Evolutionary conservation across 192 early-diverging fungal species (phyloP), one percentile per base, ranked within the genome.

Genomic region (Rhizophagus sp.): DNA sequence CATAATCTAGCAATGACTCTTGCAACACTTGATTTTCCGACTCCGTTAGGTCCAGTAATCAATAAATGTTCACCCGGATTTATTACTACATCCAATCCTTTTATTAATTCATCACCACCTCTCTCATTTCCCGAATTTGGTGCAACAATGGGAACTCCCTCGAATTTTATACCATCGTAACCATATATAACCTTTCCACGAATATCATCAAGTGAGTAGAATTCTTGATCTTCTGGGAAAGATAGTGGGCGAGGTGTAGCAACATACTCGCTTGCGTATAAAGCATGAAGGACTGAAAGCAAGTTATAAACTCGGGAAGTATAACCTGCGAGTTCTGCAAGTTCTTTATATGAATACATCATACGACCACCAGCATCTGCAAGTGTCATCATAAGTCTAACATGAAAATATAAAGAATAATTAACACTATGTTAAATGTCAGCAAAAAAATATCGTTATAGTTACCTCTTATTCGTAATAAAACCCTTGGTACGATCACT

Each of bases 301-400:
- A 98, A 88, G 75, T 92, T 89, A 83, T 94, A 95, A 27, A 98
- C 97, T 77, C 96, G 90, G 41, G 88, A 90, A 30, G 96, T 96
- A 79, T 94, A 94, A 44, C 96, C 96, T 1, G 95, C 94, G 62
- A 97, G 89, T 87, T 97, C 96, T 73, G 93, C 91, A 79, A 96
- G 80, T 84, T 96, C 95, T 85, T 97, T 97, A 88, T 95, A 96
- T 39, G 96, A 94, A 83, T 96, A 96, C 95, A 99, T 99, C 88
- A 98, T 91, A 79, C 97, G 93, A 34, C 97, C 97, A 84, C 94
- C 94, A 27, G 97, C 97, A 82, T 99, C 97, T 7, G 95, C 93
- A 49, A 95, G 84, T 27, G 93, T 93, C 80, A 99, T 87, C 89
- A 98, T 88, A 68, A 96, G 89, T 79, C 96, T 88, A 57, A 57